A percentile compares a stretch with the other conserved stretches of the same genome.
Conservation (phyloP, 305 asterid species). For the Caryopteris hybrid region DNA sequence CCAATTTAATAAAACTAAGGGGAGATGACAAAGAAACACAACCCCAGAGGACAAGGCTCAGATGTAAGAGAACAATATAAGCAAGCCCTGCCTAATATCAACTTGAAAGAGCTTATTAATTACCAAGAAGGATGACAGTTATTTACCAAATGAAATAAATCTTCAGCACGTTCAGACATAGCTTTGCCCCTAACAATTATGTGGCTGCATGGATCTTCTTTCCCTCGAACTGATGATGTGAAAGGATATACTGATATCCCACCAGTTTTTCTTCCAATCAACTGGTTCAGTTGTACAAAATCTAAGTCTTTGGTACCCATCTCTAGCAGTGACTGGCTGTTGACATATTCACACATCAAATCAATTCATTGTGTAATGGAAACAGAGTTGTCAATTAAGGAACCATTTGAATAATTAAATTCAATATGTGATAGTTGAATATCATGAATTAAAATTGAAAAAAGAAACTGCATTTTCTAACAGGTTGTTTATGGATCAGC, state of each 20-base stretch:
- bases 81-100: not conserved
- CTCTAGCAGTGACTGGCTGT: slow-evolving; percentile 95
- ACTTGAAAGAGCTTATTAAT: not conserved
- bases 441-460: not conserved
- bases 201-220: slow-evolving; percentile 70
- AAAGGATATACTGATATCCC: slow-evolving; percentile 93
- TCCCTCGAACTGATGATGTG: slow-evolving; percentile 80
- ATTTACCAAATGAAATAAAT: slow-evolving; percentile 82
- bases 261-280: slow-evolving; percentile 97
- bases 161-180: slow-evolving; percentile 82
- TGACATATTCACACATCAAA: slow-evolving; percentile 24
- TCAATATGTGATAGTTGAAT: no score
- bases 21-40: slow-evolving; percentile 4
- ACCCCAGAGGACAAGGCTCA: not conserved
- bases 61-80: not conserved
- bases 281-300: slow-evolving; percentile 87
- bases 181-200: slow-evolving; percentile 93
- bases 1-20: not conserved
- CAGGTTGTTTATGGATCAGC: slow-evolving; percentile 7
- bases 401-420: not conserved
- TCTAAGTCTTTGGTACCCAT: slow-evolving; percentile 97
- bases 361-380: slow-evolving; percentile 11
- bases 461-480: not conserved
- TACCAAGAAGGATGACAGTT: slow-evolving; percentile 8
- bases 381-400: slow-evolving; percentile 6